phyloP scores from a whole-genome alignment of 352 stramenopile genomes.

The Globisporangium parvum region DNA sequence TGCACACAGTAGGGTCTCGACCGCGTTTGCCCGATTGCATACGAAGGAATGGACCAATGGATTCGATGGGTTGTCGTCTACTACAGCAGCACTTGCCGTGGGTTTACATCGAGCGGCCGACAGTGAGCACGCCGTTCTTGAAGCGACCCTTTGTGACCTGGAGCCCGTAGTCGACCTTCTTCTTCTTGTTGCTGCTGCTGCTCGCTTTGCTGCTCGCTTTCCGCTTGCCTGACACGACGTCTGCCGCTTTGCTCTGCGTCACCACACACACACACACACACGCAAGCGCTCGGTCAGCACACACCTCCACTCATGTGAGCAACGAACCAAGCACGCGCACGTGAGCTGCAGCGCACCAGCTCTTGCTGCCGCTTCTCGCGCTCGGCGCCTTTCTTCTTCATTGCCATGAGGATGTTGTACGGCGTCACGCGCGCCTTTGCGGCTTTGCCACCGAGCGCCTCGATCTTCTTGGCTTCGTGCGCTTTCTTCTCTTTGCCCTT shows the following conservation, averaged over 20 bases:
- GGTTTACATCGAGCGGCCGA: conserved; percentile 25
- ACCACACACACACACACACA: not conserved
- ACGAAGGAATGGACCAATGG: too few relatives aligned
- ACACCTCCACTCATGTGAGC: too few relatives aligned
- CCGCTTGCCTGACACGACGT: conserved; percentile 65
- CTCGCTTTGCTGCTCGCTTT: conserved; percentile 35
- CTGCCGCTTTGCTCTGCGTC: conserved; percentile 52
- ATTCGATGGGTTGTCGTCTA: too few relatives aligned
- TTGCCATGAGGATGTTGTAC: conserved; percentile 67
- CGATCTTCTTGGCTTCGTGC: conserved; percentile 66
- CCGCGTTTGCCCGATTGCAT: too few relatives aligned
- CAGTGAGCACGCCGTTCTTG: conserved; percentile 69
- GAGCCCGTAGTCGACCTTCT: conserved; percentile 66
- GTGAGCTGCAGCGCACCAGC: conserved; percentile 24
- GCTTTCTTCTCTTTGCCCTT: conserved; percentile 81
- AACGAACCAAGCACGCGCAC: not conserved
- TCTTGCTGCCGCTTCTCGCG: conserved; percentile 53
- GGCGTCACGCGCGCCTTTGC: conserved; percentile 50
- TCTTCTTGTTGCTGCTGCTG: conserved; percentile 40
- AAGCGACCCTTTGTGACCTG: conserved; percentile 72
- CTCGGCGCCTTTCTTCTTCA: conserved; percentile 56
- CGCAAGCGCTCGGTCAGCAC: not conserved
- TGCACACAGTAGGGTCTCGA: too few relatives aligned
- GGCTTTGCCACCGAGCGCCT: conserved; percentile 55
- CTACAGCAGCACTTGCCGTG: too few relatives aligned